phyloP scores from a whole-genome alignment of 345 rosid species.

The Citrus medica region DNA sequence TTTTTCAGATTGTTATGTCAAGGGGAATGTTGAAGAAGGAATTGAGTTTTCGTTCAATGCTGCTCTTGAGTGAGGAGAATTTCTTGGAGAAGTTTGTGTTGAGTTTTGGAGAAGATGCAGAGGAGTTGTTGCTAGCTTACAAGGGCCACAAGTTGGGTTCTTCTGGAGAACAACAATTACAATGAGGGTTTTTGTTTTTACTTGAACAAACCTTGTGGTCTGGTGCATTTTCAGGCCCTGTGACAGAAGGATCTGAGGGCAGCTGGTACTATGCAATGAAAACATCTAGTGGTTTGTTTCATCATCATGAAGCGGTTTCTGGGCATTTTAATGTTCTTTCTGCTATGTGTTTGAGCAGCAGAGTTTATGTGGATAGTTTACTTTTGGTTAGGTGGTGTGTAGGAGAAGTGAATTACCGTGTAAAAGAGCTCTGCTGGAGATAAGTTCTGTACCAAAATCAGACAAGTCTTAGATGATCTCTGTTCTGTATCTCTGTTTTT shows the following conservation, averaged over 20 bases:
- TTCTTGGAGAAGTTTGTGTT: constrained; percentile 30
- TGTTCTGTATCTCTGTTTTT: constrained; percentile 9
- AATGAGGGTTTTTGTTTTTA: neutral
- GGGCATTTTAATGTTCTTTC: neutral
- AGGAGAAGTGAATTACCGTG: too few relatives aligned
- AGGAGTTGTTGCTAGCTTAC: constrained; percentile 35
- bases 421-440: too few relatives aligned
- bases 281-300: too few relatives aligned
- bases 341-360: neutral
- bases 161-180: neutral
- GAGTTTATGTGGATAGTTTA: too few relatives aligned
- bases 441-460: too few relatives aligned
- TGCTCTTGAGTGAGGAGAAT: constrained; percentile 8
- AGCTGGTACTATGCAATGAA: neutral
- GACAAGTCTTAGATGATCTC: too few relatives aligned
- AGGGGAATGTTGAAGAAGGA: constrained; percentile 31
- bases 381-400: too few relatives aligned
- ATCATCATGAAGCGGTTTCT: too few relatives aligned
- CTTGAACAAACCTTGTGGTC: too few relatives aligned
- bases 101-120: constrained; percentile 25
- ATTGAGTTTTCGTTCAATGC: constrained; percentile 2
- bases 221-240: neutral
- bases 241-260: too few relatives aligned
- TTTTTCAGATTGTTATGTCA: constrained; percentile 30
- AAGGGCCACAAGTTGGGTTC: constrained; percentile 14